phyloP scores from a whole-genome alignment of 202 grass and related monocot species.

The Sporobolus alterniflorus region DNA sequence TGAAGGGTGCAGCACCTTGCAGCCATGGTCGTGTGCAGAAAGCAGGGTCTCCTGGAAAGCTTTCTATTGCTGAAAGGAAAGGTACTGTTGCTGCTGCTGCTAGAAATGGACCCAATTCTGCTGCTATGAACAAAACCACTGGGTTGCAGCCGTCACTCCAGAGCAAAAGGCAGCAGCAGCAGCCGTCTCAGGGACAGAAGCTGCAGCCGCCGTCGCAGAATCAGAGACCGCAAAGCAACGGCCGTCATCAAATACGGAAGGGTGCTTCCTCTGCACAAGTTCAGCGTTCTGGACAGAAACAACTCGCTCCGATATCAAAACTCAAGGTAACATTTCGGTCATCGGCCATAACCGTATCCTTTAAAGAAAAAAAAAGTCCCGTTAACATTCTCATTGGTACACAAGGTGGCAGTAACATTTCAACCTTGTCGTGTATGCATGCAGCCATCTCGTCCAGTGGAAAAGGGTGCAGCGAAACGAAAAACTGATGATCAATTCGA shows the following conservation, averaged over 20 bases:
- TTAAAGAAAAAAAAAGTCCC: no score
- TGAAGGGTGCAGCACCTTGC: conserved; percentile 13
- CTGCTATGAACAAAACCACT: background rate
- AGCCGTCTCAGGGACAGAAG: background rate
- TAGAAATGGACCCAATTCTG: conserved; percentile 16
- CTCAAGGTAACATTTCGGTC: conserved; percentile 50
- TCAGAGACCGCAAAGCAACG: conserved; percentile 17
- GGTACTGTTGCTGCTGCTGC: background rate
- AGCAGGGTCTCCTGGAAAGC: background rate
- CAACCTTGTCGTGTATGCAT: background rate
- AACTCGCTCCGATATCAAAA: conserved; percentile 40
- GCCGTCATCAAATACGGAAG: no score
- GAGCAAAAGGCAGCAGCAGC: conserved; percentile 28
- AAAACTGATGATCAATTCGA: conserved; percentile 35
- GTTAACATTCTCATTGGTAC: background rate
- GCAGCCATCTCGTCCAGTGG: conserved; percentile 44
- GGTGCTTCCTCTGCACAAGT: no score
- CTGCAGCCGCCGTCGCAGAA: background rate
- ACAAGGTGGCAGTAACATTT: background rate
- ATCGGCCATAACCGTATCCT: background rate
- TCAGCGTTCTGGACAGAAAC: conserved; percentile 8
- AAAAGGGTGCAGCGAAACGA: conserved; percentile 38
- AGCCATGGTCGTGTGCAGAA: conserved; percentile 15
- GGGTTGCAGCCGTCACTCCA: background rate
- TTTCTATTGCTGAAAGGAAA: background rate